Evolutionary conservation across 768 basidiomycete genomes (phyloP).

Genomic region (Sporobolomyces roseus): DNA sequence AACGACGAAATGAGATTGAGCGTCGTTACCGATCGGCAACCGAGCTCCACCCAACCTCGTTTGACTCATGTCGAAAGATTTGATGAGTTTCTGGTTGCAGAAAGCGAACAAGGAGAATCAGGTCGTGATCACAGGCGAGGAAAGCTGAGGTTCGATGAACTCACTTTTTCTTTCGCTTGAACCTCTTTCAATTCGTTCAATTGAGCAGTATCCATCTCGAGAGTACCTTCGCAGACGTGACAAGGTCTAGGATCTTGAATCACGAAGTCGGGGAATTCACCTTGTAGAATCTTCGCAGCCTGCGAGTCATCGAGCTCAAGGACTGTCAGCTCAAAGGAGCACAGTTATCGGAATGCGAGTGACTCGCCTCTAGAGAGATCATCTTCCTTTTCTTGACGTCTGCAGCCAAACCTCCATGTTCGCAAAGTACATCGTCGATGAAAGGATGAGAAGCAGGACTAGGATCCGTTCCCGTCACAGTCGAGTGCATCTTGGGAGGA

Average conservation of each 20-base stretch:
- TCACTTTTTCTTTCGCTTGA: constrained; percentile 26
- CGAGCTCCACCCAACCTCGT: not conserved
- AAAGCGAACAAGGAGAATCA: not conserved
- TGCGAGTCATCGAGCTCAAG: not conserved
- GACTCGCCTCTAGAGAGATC: constrained; percentile 61
- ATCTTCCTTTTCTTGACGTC: constrained; percentile 59
- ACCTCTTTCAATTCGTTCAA: not conserved
- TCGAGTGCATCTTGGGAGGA: constrained; percentile 72
- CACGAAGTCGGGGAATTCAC: constrained; percentile 65
- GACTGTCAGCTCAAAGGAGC: not conserved
- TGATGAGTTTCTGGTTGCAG: constrained; percentile 33
- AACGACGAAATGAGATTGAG: constrained; percentile 1
- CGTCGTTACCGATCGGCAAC: not conserved
- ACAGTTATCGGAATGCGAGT: not conserved
- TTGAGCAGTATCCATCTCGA: constrained; percentile 56
- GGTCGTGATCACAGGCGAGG: not conserved
- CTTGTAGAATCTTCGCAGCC: constrained; percentile 53
- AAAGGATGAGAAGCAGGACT: constrained; percentile 63
- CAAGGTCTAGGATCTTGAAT: constrained; percentile 60
- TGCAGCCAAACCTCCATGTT: constrained; percentile 63
- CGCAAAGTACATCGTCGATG: constrained; percentile 62
- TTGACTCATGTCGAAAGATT: not conserved
- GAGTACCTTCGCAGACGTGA: constrained; percentile 59
- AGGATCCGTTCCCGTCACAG: constrained; percentile 57
- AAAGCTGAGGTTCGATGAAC: not conserved